phyloP scores from a whole-genome alignment of 116 monocot species.

The Papilionanthe hybrid region DNA sequence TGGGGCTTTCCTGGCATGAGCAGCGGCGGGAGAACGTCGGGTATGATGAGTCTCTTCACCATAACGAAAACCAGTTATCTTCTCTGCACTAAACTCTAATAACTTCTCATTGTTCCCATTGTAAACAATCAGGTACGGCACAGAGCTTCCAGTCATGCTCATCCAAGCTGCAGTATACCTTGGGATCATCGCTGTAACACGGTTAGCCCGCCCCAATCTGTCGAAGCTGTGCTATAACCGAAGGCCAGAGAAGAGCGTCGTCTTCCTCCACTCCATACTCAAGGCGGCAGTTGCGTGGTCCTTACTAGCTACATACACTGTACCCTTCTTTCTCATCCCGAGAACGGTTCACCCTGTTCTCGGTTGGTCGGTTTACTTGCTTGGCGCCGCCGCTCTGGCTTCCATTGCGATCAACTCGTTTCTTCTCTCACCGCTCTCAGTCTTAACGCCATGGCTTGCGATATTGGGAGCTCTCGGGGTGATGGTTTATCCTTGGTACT shows the following conservation, averaged over 20 bases:
- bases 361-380: constrained; percentile 10
- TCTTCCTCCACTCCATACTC: constrained; percentile 12
- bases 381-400: constrained; percentile 1
- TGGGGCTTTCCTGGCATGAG: constrained; percentile 51
- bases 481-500: constrained; percentile 16
- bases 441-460: constrained; percentile 4
- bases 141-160: constrained; percentile 11
- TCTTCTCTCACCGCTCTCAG: constrained; percentile 2
- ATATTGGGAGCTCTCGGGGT: constrained; percentile 3
- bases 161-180: constrained; percentile 18
- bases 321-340: constrained; percentile 17
- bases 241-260: constrained; percentile 5
- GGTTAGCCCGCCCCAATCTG: constrained; percentile 13
- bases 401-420: constrained; percentile 13
- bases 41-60: background rate
- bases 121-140: constrained; percentile 6
- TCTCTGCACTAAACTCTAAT: background rate
- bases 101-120: background rate
- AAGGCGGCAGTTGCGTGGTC: constrained; percentile 10
- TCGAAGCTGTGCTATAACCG: constrained; percentile 16
- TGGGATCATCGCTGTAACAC: constrained; percentile 10
- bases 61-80: background rate
- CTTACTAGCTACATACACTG: constrained; percentile 9
- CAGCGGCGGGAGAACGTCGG: constrained; percentile 36
- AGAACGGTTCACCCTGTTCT: constrained; percentile 11